Conservation (phyloP, 1,139 yeast species). For the Magnusiomyces sp. region DNA sequence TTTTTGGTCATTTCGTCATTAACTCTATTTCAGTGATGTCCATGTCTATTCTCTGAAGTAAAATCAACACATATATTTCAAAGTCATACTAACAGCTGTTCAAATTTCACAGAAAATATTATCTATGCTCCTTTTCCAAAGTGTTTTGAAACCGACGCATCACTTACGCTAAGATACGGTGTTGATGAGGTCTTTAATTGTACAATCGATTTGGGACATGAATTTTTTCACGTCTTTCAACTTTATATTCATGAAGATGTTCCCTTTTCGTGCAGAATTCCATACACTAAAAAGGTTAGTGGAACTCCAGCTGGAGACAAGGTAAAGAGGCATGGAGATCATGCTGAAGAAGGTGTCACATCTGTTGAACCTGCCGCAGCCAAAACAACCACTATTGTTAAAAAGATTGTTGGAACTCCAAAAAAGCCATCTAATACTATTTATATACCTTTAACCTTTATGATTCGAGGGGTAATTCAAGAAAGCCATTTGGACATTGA, state of each 20-base stretch:
- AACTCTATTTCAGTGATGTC: no score
- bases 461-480: constrained; percentile 58
- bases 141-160: constrained; percentile 57
- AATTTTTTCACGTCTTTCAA: constrained; percentile 62
- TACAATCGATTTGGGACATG: constrained; percentile 57
- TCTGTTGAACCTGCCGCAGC: not conserved
- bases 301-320: constrained; percentile 7
- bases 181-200: constrained; percentile 49
- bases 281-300: constrained; percentile 35
- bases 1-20: no score
- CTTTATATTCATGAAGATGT: constrained; percentile 69
- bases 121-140: constrained; percentile 51
- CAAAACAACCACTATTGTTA: not conserved
- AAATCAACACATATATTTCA: not conserved
- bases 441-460: constrained; percentile 50
- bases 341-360: constrained; percentile 1
- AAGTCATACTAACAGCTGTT: not conserved
- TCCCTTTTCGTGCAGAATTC: constrained; percentile 60
- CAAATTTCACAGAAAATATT: constrained; percentile 33
- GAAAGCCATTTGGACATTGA: constrained; percentile 68
- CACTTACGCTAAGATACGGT: constrained; percentile 48
- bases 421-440: constrained; percentile 3
- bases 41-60: not conserved
- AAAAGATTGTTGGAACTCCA: not conserved
- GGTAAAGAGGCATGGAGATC: not conserved